A percentile compares a stretch with the other conserved stretches of the same genome.
These are phyloP conservation scores for Cornus kousa DNA, from an alignment of 148 eudicot species.

Conservation along the genomic window DNA sequence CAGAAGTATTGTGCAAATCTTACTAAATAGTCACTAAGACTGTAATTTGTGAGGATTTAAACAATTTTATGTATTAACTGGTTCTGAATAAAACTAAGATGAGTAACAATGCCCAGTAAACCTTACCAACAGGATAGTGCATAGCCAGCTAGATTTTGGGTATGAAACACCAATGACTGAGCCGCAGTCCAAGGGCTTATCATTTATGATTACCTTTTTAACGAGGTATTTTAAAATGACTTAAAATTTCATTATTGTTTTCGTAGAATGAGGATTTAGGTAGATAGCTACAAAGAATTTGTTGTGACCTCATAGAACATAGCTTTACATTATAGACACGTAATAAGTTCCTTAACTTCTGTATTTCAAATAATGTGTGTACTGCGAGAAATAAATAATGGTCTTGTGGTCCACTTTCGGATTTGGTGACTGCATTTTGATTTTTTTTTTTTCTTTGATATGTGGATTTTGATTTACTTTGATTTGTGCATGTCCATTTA, in stretches of 20 bases:
- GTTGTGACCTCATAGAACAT: background rate
- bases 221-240: background rate
- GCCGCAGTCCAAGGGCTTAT: background rate
- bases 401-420: background rate
- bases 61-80: background rate
- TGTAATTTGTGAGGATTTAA: background rate
- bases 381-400: background rate
- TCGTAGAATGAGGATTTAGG: background rate
- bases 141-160: background rate
- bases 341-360: background rate
- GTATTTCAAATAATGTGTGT: too few relatives aligned
- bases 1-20: background rate
- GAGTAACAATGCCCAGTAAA: background rate
- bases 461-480: background rate
- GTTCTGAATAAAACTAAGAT: background rate
- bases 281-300: background rate
- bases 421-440: background rate
- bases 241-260: background rate
- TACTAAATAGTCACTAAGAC: background rate
- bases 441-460: too few relatives aligned
- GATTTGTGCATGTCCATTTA: slow-evolving; percentile 9
- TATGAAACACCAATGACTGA: background rate
- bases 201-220: background rate
- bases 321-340: background rate
- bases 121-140: background rate